Evolutionary conservation across 2,329 filamentous ascomycete species (phyloP), one percentile per base, ranked within the genome.

Genomic region (Paradendryphiella salina): DNA sequence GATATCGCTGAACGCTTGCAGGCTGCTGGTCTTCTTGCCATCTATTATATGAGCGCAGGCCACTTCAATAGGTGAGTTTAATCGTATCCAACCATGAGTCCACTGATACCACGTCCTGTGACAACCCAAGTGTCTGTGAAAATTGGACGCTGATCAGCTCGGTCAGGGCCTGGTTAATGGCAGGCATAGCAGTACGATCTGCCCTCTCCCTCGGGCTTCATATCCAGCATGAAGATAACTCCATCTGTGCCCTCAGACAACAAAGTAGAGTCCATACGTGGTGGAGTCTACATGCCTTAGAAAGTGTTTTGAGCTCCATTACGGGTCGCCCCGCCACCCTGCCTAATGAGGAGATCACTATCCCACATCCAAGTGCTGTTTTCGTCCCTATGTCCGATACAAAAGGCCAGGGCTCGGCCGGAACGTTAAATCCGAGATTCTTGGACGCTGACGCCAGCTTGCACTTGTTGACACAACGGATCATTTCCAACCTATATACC

Each of bases 281-380:
- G 73, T 73, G 73, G 67, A 65, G 67, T 17, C 33, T 75, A 9
- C 64, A 67, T 39, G 61, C 63, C 7, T 33, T 71, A 9, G 73
- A 75, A 38, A 61, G 61, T 15, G 46, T 73, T 0, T 50, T 74
- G 3, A 62, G 64, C 10, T 57, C 70, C 3, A 64, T 73, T 17
- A 71, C 68, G 3, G 73, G 73, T 1, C 64, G 71, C 9, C 66
- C 72, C n/a, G 66, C 59, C n/a, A 64, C 62, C 9, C 57, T 73
- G 17, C 52, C 57, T 2, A 60, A 66, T 32, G 57, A 59, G 14
- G 58, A 67, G 14, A 67, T 64, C 32, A 68, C 64, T 5, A 54
- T 42, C 7, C 64, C 64, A 6, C 39, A 64, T 14, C 70, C 71
- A 2, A 52, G 38, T 10, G 28, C 14, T 5, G 9, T 43, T 15